These are phyloP conservation scores for Thecaphora thlaspeos DNA, from an alignment of 1,284 basidiomycete genomes.

Conservation along the genomic window DNA sequence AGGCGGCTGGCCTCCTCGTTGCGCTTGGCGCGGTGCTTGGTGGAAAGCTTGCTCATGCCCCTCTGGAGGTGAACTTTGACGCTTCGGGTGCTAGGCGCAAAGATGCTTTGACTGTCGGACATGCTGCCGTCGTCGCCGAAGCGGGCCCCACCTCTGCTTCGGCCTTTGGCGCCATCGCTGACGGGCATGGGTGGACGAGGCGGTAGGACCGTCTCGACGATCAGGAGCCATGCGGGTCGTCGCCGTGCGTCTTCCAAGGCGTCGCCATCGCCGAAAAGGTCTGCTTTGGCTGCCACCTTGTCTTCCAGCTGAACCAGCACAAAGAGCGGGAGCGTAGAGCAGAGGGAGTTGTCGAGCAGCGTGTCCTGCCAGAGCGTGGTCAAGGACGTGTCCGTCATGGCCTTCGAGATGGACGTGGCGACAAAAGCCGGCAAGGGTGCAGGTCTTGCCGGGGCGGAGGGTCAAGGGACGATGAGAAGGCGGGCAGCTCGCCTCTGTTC, in stretches of 20 bases:
- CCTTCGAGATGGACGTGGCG: conserved; percentile 3
- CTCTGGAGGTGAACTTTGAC: conserved; percentile 16
- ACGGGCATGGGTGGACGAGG: conserved; percentile 24
- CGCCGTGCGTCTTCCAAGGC: neutral
- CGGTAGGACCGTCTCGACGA: conserved; percentile 25
- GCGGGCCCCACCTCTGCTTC: neutral
- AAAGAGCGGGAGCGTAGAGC: conserved; percentile 14
- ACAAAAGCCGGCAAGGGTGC: neutral
- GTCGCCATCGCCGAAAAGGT: neutral
- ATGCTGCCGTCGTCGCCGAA: conserved; percentile 2
- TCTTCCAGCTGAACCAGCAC: conserved; percentile 19
- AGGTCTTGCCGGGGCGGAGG: neutral
- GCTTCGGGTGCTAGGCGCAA: conserved; percentile 27
- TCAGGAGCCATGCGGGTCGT: conserved; percentile 25
- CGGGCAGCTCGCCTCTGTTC: neutral
- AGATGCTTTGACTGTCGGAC: conserved; percentile 16
- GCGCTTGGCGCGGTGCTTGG: neutral
- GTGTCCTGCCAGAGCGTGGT: conserved; percentile 28
- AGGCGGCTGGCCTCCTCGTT: neutral
- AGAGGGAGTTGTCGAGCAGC: conserved; percentile 16
- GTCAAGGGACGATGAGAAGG: neutral
- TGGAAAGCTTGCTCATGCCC: conserved; percentile 13
- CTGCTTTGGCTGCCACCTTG: neutral
- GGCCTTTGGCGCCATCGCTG: neutral
- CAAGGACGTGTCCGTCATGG: conserved; percentile 5